phyloP scores from a whole-genome alignment of 163 green algal species.

The Trebouxiophyceae sp. region DNA sequence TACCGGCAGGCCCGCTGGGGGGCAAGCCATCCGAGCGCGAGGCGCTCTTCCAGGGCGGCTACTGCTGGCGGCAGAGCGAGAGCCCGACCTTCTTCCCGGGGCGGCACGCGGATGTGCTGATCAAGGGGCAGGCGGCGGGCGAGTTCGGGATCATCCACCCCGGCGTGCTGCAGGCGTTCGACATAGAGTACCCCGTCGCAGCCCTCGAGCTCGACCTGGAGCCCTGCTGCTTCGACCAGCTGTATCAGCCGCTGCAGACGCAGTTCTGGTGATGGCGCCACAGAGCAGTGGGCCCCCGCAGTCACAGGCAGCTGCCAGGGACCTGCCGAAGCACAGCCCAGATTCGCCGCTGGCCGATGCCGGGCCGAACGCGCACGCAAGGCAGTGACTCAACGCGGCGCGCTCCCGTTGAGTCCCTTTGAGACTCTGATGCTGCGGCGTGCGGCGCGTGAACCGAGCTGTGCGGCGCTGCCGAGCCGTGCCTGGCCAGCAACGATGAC shows the following conservation, averaged over 20 bases:
- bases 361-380: too few relatives aligned
- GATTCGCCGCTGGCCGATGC: too few relatives aligned
- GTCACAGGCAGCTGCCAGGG: too few relatives aligned
- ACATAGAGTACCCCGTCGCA: conserved; percentile 83
- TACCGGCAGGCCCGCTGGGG: neutral
- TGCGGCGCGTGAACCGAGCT: too few relatives aligned
- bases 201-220: conserved; percentile 95
- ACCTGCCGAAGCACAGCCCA: too few relatives aligned
- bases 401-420: too few relatives aligned
- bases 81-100: conserved; percentile 88
- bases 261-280: too few relatives aligned
- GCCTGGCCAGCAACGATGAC: too few relatives aligned
- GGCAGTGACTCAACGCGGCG: too few relatives aligned
- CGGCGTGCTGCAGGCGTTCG: conserved; percentile 84
- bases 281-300: too few relatives aligned
- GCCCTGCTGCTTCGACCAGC: conserved; percentile 85
- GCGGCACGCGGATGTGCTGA: conserved; percentile 67
- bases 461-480: too few relatives aligned
- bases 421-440: too few relatives aligned
- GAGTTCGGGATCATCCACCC: conserved; percentile 95
- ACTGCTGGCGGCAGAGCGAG: conserved; percentile 61
- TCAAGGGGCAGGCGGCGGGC: conserved; percentile 30
- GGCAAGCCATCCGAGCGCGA: neutral
- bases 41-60: conserved; percentile 31
- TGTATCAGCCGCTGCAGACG: conserved; percentile 33